Evolutionary conservation across 1,284 basidiomycete genomes (phyloP).

Genomic region (Rhodotorula glutinis): DNA sequence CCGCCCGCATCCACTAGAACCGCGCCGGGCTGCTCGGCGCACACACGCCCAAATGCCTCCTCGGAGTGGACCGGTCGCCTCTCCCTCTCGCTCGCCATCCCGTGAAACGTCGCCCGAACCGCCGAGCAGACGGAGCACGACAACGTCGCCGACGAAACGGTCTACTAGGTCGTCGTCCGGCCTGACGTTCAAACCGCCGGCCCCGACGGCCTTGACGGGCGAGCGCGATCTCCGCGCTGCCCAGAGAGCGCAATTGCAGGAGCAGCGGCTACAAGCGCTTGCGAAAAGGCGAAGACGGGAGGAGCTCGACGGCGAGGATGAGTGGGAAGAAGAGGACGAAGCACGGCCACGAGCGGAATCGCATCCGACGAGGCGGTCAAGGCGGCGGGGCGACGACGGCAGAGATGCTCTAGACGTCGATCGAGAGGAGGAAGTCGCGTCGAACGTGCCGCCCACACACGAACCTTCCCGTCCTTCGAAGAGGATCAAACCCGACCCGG

Average conservation of each 20-base stretch:
- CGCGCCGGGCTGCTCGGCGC: too few relatives aligned
- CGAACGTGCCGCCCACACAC: too few relatives aligned
- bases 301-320: not conserved
- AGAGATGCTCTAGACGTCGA: too few relatives aligned
- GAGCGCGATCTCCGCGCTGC: not conserved
- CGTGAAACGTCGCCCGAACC: not conserved
- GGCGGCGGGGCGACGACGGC: not conserved
- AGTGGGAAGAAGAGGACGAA: not conserved
- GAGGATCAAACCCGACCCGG: constrained; percentile 4
- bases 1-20: too few relatives aligned
- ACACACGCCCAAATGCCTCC: too few relatives aligned
- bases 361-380: not conserved
- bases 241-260: constrained; percentile 2
- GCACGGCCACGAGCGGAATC: not conserved
- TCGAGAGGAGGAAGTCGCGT: too few relatives aligned
- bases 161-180: not conserved
- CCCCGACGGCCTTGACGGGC: not conserved
- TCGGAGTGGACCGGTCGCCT: not conserved
- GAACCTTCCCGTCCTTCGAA: not conserved
- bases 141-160: not conserved
- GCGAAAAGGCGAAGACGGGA: not conserved
- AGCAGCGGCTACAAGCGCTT: not conserved
- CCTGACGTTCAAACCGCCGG: constrained; percentile 3
- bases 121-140: not conserved
- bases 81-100: not conserved